phyloP scores from a whole-genome alignment of 768 basidiomycete species.

The Nidularia pulvinata region DNA sequence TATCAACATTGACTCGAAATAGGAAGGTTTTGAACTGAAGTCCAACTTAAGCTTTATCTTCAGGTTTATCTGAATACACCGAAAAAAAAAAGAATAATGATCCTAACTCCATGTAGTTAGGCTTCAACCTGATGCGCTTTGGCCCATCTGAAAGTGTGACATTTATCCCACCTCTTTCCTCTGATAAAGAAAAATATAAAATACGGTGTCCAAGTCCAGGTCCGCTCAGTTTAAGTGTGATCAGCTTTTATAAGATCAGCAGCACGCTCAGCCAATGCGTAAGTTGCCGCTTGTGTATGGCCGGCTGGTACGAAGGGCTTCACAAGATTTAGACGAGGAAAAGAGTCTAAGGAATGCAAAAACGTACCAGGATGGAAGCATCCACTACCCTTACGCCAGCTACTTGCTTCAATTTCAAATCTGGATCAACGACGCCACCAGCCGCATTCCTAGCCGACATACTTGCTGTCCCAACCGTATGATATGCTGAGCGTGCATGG shows the following conservation, averaged over 20 bases:
- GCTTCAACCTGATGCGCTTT: too few species aligned
- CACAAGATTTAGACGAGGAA: neutral
- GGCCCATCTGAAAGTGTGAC: too few species aligned
- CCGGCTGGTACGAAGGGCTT: neutral
- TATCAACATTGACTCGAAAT: too few species aligned
- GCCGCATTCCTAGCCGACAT: slow-evolving; percentile 20
- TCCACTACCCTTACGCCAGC: slow-evolving; percentile 27
- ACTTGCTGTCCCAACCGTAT: slow-evolving; percentile 17
- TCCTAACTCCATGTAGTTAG: too few species aligned
- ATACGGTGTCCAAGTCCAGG: too few species aligned
- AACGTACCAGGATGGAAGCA: slow-evolving; percentile 27
- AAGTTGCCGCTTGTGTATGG: neutral
- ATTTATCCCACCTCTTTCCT: too few species aligned
- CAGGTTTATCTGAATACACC: too few species aligned
- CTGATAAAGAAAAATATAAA: too few species aligned
- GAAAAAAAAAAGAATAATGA: too few species aligned
- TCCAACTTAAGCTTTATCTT: too few species aligned
- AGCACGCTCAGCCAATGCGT: neutral
- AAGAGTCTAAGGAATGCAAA: neutral
- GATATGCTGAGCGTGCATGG: slow-evolving; percentile 11
- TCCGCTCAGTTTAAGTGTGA: too few species aligned
- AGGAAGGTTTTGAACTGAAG: too few species aligned
- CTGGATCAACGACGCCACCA: slow-evolving; percentile 26
- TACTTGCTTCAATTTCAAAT: slow-evolving; percentile 23
- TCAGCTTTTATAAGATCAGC: neutral